Base-by-base conservation (phyloP, 352 stramenopile genomes). In the Globisporangium paddicum region DNA sequence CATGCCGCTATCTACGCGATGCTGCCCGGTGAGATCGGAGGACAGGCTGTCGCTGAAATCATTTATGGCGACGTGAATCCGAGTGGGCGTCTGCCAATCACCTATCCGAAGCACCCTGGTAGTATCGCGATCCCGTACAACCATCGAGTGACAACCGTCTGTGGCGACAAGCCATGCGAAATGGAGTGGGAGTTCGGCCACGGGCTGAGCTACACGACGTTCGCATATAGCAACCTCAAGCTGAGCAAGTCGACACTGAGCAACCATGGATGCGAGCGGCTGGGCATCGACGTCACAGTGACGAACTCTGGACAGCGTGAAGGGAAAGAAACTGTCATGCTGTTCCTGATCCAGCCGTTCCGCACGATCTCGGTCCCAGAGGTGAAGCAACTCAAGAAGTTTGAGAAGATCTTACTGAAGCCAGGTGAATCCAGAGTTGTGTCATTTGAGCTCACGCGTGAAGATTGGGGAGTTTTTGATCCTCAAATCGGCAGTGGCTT, bases 1-100 rank as follows among this genome's bases (percentile, higher is more conserved):
- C 64, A 91, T 54, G 89, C 82, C 35, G 71, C 96, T 16, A 65
- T 97, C 19, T 72, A 94, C 53, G 86, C 72, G 5, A 86, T 93
- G 66, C 71, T 96, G 0, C 83, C 86, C 0, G 83, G 89, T 11
- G 81, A 91, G 26, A 62, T 81, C 16, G 87, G 89, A 16, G 89
- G 89, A 0, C 79, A 90, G 50, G 87, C 86, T 8, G 83, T 93
- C 49, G 82, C 86, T 2, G 83, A 96, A 55, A 84, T 96, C 50
- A 34, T 96, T 13, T 89, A 86, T 47, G 89, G 89, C 6, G 50
- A 72, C 9, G 73, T 87, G 28, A 95, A 94, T 64, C 87, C 87
- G n/a, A 95, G 82, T 35, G 89, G 88, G 0, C 61, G 75, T 32
- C 64, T 96, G 11, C 83, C 87, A 13, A 77, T 96, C 56, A 96